These are phyloP conservation scores for Schizonepeta tenuifolia DNA, from an alignment of 257 asterid genomes.

Conservation along the genomic window DNA sequence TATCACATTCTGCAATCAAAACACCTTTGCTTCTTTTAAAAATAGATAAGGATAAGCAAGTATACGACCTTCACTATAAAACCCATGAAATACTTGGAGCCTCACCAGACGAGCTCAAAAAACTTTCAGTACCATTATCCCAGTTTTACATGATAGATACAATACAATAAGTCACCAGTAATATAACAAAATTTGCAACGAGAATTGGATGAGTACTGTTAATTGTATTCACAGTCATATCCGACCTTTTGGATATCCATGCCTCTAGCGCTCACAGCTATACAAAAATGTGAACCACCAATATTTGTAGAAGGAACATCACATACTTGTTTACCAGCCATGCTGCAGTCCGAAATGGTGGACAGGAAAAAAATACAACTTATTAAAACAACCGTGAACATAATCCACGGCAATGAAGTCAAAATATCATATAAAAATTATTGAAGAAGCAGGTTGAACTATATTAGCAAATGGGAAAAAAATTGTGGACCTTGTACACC, in stretches of 20 bases:
- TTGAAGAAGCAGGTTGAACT: conserved; percentile 1
- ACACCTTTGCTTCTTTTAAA: conserved; percentile 24
- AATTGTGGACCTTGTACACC: conserved; percentile 80
- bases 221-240: conserved; percentile 26
- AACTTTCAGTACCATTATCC: background rate
- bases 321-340: conserved; percentile 93
- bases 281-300: conserved; percentile 84
- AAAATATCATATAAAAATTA: background rate
- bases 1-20: conserved; percentile 10
- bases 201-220: conserved; percentile 5
- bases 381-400: conserved; percentile 16
- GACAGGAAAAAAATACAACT: conserved; percentile 3
- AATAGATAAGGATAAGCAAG: conserved; percentile 10
- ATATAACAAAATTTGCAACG: conserved; percentile 5
- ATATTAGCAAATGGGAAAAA: conserved; percentile 24
- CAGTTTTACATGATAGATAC: background rate
- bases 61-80: conserved; percentile 10
- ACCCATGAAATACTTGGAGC: background rate
- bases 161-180: background rate
- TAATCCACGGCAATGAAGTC: conserved; percentile 15
- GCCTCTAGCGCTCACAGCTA: conserved; percentile 92
- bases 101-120: background rate
- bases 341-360: conserved; percentile 54
- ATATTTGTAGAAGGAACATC: conserved; percentile 89
- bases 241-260: conserved; percentile 87